Percentiles rank a stretch among this genome's conserved stretches.
Conservation (phyloP, 495 filamentous ascomycete species). For the Daldinia vernicosa region DNA sequence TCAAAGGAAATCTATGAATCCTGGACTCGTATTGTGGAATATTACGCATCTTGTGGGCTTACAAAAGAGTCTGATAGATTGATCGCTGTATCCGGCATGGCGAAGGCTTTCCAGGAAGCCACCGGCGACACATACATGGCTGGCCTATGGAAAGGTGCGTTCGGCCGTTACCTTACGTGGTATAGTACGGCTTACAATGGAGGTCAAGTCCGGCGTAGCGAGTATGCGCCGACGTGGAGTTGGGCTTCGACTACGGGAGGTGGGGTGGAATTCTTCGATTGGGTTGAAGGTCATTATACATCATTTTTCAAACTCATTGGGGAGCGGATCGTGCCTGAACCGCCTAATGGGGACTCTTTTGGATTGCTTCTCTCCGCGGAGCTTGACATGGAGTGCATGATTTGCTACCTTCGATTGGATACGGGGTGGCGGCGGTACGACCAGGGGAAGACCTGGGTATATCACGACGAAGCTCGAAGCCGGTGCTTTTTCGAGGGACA, state of each 20-base stretch:
- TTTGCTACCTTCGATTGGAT: not conserved
- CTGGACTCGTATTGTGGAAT: not conserved
- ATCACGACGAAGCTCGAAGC: not conserved
- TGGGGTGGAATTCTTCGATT: too few species aligned
- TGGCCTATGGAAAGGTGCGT: not conserved
- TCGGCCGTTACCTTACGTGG: not conserved
- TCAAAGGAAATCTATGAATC: not conserved
- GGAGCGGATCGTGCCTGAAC: not conserved
- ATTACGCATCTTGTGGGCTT: not conserved
- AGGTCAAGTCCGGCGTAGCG: not conserved
- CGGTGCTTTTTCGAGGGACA: not conserved
- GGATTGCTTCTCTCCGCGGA: slow-evolving; percentile 11
- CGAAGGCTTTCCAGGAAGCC: not conserved
- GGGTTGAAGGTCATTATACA: not conserved
- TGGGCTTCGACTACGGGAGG: not conserved
- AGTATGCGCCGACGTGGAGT: not conserved
- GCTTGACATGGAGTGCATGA: slow-evolving; percentile 8
- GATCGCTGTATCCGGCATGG: not conserved
- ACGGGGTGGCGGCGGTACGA: too few species aligned
- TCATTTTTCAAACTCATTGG: not conserved
- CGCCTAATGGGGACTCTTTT: not conserved
- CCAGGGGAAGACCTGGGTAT: too few species aligned
- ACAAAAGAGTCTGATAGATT: not conserved
- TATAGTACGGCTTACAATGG: too few species aligned
- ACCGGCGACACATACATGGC: not conserved